Evolutionary conservation across 1,284 basidiomycete genomes (phyloP).

Genomic region (Phellopilus nigrolimitatus): DNA sequence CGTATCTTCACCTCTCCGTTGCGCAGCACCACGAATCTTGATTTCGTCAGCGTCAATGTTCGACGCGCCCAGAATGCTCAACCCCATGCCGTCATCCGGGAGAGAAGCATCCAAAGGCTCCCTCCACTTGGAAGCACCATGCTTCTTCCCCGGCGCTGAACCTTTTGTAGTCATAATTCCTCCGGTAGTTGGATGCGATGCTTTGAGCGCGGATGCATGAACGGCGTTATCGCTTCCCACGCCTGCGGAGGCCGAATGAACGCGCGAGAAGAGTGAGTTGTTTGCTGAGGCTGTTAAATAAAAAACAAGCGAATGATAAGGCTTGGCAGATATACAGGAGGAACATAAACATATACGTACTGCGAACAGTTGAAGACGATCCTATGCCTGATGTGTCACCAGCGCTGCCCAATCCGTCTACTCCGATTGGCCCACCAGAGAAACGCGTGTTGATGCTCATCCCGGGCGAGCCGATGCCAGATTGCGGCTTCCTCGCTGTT

Average conservation of each 20-base stretch:
- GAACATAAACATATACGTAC: background rate
- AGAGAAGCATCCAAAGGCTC: background rate
- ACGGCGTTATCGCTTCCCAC: background rate
- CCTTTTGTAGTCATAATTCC: background rate
- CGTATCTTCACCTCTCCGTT: background rate
- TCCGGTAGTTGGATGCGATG: background rate
- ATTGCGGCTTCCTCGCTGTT: background rate
- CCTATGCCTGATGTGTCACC: no score
- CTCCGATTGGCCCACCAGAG: no score
- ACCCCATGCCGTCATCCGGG: background rate
- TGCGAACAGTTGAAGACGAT: no score
- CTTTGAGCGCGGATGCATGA: background rate
- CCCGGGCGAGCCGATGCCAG: background rate
- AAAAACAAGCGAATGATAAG: no score
- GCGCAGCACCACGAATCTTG: constrained; percentile 18
- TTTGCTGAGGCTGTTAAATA: no score
- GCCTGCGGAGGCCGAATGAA: constrained; percentile 4
- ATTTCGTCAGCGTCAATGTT: constrained; percentile 1
- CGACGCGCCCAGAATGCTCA: constrained; percentile 1
- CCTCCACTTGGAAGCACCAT: background rate
- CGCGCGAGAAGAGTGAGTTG: background rate
- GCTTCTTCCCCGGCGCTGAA: background rate
- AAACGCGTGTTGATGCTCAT: no score
- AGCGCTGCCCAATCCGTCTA: no score
- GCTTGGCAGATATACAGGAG: background rate